Evolutionary conservation across 192 early-diverging fungal genomes (phyloP), one percentile per base, ranked within the genome.

Genomic region (Umbelopsis isabellina): DNA sequence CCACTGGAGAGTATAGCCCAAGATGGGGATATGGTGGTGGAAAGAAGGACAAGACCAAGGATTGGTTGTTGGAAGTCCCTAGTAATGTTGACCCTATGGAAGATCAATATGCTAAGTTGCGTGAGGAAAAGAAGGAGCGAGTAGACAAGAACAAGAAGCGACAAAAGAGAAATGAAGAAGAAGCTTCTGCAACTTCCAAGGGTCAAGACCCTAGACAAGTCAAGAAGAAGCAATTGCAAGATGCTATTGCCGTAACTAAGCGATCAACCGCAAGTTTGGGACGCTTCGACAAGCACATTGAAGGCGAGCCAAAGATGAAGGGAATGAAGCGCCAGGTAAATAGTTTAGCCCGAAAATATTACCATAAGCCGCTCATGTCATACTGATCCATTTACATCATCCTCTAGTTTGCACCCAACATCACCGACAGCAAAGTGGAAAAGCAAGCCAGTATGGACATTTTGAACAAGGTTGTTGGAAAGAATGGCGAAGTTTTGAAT

Each of bases 51-150:
- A 87, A 88, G 20, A 73, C 87, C 66, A 84, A 92, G 69, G 94
- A 95, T 77, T 99, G 98, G 98, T 75, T 97, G 70, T 91, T 95
- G 50, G 94, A 96, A 80, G 94, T 99, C 1, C 92, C 93, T n/a
- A 76, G 82, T 30, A 85, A 88, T 58, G 86, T 82, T 22, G 94
- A 99, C 82, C 92, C 90, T 37, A 92, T 90, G 79, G 87, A 90
- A 51, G 97, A 99, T 80, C 89, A 92, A 77, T 98, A 93, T 82
- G 85, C 86, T 61, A 90, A 87, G 67, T 75, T 79, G 44, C 78
- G 89, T 53, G 89, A 91, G 13, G 96, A 91, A 70, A 98, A 98
- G 88, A 92, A 91, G 82, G 94, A 86, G 70, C 87, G 95, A 16
- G 82, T 97, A 21, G 88, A 85, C 0, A 96, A 94, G 86, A 98